Conservation (phyloP, 441 rosid genomes). For the Corymbia citriodora region DNA sequence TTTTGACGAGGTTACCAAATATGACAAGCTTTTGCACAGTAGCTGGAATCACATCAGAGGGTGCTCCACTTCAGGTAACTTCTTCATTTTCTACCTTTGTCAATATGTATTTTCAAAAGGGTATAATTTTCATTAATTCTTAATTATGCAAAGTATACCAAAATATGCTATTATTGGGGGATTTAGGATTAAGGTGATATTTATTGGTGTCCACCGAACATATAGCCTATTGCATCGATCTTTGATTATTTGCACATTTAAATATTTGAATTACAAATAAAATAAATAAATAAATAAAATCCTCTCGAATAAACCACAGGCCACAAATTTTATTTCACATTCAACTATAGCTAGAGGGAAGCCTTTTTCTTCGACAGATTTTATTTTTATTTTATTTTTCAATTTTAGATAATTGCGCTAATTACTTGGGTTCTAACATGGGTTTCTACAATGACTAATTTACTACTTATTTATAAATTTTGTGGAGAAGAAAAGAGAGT, state of each 20-base stretch:
- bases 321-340: too few relatives aligned
- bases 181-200: too few relatives aligned
- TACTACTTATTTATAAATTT: not conserved
- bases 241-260: not conserved
- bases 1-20: rapidly evolving
- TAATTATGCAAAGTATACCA: too few relatives aligned
- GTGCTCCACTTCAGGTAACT: not conserved
- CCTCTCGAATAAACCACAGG: not conserved
- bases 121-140: too few relatives aligned
- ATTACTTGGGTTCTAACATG: not conserved
- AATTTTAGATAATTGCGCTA: not conserved
- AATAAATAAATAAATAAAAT: too few relatives aligned
- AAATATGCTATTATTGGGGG: too few relatives aligned
- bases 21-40: not conserved
- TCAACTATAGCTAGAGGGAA: not conserved
- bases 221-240: too few relatives aligned
- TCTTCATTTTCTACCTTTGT: rapidly evolving
- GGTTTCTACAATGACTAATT: not conserved
- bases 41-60: not conserved
- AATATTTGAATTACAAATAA: not conserved
- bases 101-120: too few relatives aligned
- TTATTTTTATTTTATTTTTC: not conserved
- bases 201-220: too few relatives aligned
- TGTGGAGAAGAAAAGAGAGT: too few relatives aligned
- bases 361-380: not conserved